These are phyloP conservation scores for Chytriomyces sp. DNA, from an alignment of 192 early-diverging fungal genomes.

Conservation along the genomic window DNA sequence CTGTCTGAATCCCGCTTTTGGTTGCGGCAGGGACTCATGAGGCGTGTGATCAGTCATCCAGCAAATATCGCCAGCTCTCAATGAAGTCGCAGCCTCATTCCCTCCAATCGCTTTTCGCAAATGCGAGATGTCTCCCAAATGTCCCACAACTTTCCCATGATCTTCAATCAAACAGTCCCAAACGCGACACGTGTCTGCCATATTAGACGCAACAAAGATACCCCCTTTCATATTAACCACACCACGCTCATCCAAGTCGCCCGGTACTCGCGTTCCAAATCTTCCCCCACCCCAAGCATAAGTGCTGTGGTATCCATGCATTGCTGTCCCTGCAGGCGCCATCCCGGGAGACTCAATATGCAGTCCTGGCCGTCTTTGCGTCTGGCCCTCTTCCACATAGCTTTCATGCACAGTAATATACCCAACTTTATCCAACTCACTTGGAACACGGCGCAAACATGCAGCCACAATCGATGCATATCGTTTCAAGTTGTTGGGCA, in stretches of 20 bases:
- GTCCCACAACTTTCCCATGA: background rate
- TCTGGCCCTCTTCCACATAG: background rate
- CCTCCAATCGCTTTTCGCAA: background rate
- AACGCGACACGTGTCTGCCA: background rate
- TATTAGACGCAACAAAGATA: slow-evolving; percentile 6
- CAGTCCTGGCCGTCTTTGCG: slow-evolving; percentile 2
- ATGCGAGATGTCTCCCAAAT: slow-evolving; percentile 5
- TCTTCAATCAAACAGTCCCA: slow-evolving; percentile 12
- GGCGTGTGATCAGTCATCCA: slow-evolving; percentile 18
- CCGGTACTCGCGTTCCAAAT: background rate
- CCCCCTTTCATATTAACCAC: slow-evolving; percentile 4
- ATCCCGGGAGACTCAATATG: slow-evolving; percentile 18
- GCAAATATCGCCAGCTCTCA: background rate
- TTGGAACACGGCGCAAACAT: background rate
- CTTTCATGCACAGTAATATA: slow-evolving; percentile 13
- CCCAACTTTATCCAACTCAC: slow-evolving; percentile 14
- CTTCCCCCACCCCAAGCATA: slow-evolving; percentile 1
- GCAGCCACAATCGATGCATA: slow-evolving; percentile 1
- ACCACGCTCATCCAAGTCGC: background rate
- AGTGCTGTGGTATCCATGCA: background rate
- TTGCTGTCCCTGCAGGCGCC: background rate
- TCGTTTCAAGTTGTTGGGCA: slow-evolving; percentile 10
- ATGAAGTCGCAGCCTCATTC: background rate
- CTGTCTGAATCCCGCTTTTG: slow-evolving; percentile 7
- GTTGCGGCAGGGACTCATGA: slow-evolving; percentile 1